Evolutionary conservation across 805 yeast genomes (phyloP).

Genomic region (Allodekkera sacchari): DNA sequence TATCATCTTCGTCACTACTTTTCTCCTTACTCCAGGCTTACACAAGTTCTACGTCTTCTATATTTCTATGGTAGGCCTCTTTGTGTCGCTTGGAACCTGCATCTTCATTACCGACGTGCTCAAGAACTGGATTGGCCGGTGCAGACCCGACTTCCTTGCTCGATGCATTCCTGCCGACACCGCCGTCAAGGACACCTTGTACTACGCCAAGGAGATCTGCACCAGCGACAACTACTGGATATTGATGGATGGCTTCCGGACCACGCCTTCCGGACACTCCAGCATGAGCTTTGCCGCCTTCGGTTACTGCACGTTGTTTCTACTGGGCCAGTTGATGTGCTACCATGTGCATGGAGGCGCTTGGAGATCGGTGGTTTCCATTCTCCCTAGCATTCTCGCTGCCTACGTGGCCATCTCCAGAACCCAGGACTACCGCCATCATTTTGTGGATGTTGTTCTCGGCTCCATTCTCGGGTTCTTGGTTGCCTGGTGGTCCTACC

Average conservation of each 20-base stretch:
- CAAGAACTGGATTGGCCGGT: slow-evolving; percentile 82
- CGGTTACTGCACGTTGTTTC: slow-evolving; percentile 55
- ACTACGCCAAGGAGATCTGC: slow-evolving; percentile 57
- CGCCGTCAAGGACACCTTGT: slow-evolving; percentile 48
- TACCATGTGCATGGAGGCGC: slow-evolving; percentile 38
- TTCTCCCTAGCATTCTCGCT: slow-evolving; percentile 61
- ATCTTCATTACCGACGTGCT: slow-evolving; percentile 61
- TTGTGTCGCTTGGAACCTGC: slow-evolving; percentile 50
- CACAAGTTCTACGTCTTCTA: slow-evolving; percentile 53
- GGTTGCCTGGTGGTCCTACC: slow-evolving; percentile 52
- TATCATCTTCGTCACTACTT: slow-evolving; percentile 24
- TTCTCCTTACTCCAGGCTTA: slow-evolving; percentile 36
- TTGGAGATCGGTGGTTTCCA: slow-evolving; percentile 51
- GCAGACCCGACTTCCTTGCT: slow-evolving; percentile 85
- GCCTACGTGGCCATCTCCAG: slow-evolving; percentile 72
- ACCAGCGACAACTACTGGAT: slow-evolving; percentile 36
- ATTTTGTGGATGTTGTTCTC: slow-evolving; percentile 71
- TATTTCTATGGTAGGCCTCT: slow-evolving; percentile 59
- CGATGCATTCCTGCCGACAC: slow-evolving; percentile 65
- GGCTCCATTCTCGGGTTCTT: slow-evolving; percentile 63
- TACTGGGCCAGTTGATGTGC: slow-evolving; percentile 52
- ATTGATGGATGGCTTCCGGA: slow-evolving; percentile 65
- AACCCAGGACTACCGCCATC: slow-evolving; percentile 91
- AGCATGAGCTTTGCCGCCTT: slow-evolving; percentile 63
- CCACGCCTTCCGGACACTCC: slow-evolving; percentile 80